Percentiles rank a stretch among this genome's conserved stretches.
phyloP scores from a whole-genome alignment of 441 rosid species.

The Arabidopsis hybrid region DNA sequence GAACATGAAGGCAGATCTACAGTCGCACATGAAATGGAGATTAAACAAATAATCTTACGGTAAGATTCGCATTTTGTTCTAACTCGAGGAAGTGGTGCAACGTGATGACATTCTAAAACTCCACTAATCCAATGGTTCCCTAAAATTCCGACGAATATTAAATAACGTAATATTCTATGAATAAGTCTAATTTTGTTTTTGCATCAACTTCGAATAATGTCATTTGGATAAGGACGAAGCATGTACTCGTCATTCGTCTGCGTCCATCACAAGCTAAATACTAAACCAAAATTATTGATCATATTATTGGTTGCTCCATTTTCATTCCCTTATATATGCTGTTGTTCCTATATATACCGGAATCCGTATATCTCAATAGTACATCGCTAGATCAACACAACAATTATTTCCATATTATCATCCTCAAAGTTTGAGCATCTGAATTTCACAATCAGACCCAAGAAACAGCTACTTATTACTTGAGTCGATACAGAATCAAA shows the following conservation, averaged over 20 bases:
- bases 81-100: slow-evolving; percentile 35
- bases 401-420: too few relatives aligned
- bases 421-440: too few relatives aligned
- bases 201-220: slow-evolving; percentile 22
- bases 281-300: slow-evolving; percentile 12
- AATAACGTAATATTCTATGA: slow-evolving; percentile 16
- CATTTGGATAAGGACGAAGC: slow-evolving; percentile 37
- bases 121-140: slow-evolving; percentile 36
- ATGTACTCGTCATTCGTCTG: slow-evolving; percentile 25
- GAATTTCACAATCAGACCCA: too few relatives aligned
- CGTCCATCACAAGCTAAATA: slow-evolving; percentile 10
- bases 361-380: too few relatives aligned
- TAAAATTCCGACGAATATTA: slow-evolving; percentile 25
- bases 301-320: not conserved
- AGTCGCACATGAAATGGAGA: slow-evolving; percentile 37
- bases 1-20: slow-evolving; percentile 22
- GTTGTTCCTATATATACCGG: too few relatives aligned
- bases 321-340: not conserved
- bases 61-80: slow-evolving; percentile 14
- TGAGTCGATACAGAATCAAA: too few relatives aligned
- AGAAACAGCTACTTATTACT: too few relatives aligned
- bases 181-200: not conserved
- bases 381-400: too few relatives aligned
- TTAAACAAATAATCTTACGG: not conserved
- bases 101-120: slow-evolving; percentile 41